Evolutionary conservation across 2,329 filamentous ascomycete genomes (phyloP).

Genomic region (Sporothrix sp.): DNA sequence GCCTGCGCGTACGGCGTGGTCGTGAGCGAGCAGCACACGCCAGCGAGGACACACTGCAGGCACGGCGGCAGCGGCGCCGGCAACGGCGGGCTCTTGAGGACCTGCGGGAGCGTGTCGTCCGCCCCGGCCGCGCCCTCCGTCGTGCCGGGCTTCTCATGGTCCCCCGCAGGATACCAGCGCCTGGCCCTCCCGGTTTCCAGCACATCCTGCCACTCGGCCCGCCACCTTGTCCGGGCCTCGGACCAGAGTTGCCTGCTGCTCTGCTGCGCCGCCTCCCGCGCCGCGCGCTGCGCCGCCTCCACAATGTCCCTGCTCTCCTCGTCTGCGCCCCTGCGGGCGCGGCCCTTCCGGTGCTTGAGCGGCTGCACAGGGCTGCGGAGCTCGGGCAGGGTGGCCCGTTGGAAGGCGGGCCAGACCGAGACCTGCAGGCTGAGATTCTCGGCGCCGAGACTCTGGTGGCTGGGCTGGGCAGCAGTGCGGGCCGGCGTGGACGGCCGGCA

Average conservation of each 20-base stretch:
- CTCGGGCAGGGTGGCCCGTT: neutral
- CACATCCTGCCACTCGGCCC: too few relatives aligned
- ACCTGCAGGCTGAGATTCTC: neutral
- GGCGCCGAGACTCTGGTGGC: too few relatives aligned
- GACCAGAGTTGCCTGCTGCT: too few relatives aligned
- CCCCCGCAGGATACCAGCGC: too few relatives aligned
- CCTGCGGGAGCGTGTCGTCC: too few relatives aligned
- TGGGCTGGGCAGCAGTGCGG: neutral
- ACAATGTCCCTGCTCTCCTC: neutral
- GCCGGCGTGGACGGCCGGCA: neutral
- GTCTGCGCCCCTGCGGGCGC: neutral
- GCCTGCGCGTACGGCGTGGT: slow-evolving; percentile 7
- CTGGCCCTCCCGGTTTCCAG: too few relatives aligned
- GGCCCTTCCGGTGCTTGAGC: neutral
- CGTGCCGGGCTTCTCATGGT: too few relatives aligned
- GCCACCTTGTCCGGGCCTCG: too few relatives aligned
- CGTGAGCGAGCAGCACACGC: slow-evolving; percentile 17
- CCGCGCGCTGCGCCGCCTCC: neutral
- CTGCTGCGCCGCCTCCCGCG: too few relatives aligned
- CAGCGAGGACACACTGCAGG: slow-evolving; percentile 15
- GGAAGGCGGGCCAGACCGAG: slow-evolving; percentile 8
- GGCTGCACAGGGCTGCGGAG: too few relatives aligned
- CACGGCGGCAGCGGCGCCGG: slow-evolving; percentile 16
- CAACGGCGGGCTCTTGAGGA: neutral
- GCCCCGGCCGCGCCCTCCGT: too few relatives aligned